phyloP scores from a whole-genome alignment of 1,139 yeast genomes.

The Starmera stellimalicola region DNA sequence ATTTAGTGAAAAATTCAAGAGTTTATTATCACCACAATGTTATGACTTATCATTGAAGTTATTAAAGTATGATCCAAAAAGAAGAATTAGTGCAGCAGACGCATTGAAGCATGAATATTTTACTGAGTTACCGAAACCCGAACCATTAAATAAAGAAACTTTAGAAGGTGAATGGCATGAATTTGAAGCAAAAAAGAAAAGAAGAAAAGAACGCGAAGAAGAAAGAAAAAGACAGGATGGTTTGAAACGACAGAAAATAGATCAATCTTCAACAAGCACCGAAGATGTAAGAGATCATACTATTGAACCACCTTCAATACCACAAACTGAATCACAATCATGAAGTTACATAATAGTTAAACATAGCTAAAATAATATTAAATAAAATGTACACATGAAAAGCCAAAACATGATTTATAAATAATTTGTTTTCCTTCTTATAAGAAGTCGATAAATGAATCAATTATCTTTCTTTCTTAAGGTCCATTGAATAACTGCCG shows the following conservation, averaged over 20 bases:
- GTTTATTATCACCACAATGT: slow-evolving; percentile 41
- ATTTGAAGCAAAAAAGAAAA: slow-evolving; percentile 81
- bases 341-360: too few relatives aligned
- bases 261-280: neutral
- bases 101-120: slow-evolving; percentile 68
- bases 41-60: slow-evolving; percentile 57
- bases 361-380: neutral
- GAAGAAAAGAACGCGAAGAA: slow-evolving; percentile 49
- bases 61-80: slow-evolving; percentile 57
- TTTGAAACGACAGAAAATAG: slow-evolving; percentile 7
- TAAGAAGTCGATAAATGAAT: neutral
- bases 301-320: neutral
- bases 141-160: slow-evolving; percentile 40
- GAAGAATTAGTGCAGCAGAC: slow-evolving; percentile 50
- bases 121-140: slow-evolving; percentile 54
- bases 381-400: neutral
- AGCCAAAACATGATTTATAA: neutral
- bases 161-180: slow-evolving; percentile 87
- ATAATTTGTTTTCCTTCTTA: neutral
- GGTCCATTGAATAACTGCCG: slow-evolving; percentile 75
- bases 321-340: too few relatives aligned
- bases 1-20: slow-evolving; percentile 39
- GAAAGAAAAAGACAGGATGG: slow-evolving; percentile 7
- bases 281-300: neutral
- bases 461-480: slow-evolving; percentile 32